Conservation (phyloP, 352 stramenopile genomes). For the Globisporangium polare region DNA sequence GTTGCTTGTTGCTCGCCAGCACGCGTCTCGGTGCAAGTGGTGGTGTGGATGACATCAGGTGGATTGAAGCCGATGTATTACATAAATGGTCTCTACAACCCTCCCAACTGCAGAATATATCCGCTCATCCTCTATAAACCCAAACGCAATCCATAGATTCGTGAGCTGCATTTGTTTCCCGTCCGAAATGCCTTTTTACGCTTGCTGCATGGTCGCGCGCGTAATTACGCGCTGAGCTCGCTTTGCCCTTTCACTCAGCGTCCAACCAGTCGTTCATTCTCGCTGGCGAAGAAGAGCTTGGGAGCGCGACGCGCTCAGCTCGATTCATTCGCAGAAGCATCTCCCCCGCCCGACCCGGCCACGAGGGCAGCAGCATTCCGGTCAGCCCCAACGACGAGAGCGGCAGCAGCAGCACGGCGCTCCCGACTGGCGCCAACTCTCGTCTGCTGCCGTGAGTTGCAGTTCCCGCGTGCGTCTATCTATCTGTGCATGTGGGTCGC, state of each 20-base stretch:
- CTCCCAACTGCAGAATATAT: too few relatives aligned
- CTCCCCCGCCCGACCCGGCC: not conserved
- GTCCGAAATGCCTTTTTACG: not conserved
- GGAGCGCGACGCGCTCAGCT: not conserved
- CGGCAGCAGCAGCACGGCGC: too few relatives aligned
- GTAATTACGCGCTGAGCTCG: slow-evolving; percentile 4
- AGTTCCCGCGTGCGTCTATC: not conserved
- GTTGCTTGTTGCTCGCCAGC: too few relatives aligned
- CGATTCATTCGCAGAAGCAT: slow-evolving; percentile 14
- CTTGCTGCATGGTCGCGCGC: not conserved
- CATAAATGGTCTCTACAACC: too few relatives aligned
- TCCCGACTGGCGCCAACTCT: too few relatives aligned
- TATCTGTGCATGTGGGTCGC: slow-evolving; percentile 3
- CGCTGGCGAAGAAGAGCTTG: slow-evolving; percentile 1
- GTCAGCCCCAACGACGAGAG: too few relatives aligned
- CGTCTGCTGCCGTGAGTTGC: too few relatives aligned
- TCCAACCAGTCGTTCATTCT: slow-evolving; percentile 5
- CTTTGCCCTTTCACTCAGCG: not conserved
- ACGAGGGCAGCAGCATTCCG: not conserved
- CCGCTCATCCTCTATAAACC: too few relatives aligned
- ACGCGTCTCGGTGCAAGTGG: too few relatives aligned
- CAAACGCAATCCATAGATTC: too few relatives aligned
- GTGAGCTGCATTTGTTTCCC: not conserved
- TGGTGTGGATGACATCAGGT: too few relatives aligned
- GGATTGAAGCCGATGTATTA: too few relatives aligned